These are phyloP conservation scores for Sclerotinia subarctica DNA, from an alignment of 2,329 filamentous ascomycete species.

Conservation along the genomic window DNA sequence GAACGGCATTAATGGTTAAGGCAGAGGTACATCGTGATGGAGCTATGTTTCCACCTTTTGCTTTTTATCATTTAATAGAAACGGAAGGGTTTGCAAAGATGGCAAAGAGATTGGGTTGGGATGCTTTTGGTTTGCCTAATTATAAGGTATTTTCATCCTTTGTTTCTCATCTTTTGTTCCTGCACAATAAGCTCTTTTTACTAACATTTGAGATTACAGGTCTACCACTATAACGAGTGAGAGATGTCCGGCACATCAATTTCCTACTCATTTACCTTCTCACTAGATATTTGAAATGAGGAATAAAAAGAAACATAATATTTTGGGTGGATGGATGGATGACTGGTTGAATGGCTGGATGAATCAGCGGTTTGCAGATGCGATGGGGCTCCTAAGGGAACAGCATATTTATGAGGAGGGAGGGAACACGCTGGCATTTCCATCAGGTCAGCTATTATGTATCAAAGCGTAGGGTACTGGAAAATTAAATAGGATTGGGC, in stretches of 20 bases:
- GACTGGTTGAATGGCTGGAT: background rate
- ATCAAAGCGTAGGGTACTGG: background rate
- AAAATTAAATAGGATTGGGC: conserved; percentile 9
- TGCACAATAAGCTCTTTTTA: background rate
- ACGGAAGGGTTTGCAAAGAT: conserved; percentile 98
- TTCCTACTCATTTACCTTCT: conserved; percentile 17
- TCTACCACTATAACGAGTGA: conserved; percentile 89
- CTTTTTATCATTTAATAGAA: conserved; percentile 96
- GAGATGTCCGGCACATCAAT: conserved; percentile 20
- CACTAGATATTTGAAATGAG: conserved; percentile 18
- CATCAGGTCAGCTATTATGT: background rate
- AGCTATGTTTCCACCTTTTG: conserved; percentile 96
- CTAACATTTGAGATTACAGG: conserved; percentile 46
- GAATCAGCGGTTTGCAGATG: background rate
- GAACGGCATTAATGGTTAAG: conserved; percentile 88
- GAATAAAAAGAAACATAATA: conserved; percentile 9
- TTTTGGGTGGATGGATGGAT: conserved; percentile 14
- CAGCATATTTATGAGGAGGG: background rate
- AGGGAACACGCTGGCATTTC: background rate
- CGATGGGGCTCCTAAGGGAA: background rate
- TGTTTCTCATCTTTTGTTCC: background rate
- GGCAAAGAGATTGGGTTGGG: conserved; percentile 84
- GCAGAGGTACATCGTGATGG: conserved; percentile 95
- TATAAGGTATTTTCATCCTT: conserved; percentile 66
- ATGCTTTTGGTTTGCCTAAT: conserved; percentile 84